Percentiles rank a stretch among this genome's conserved stretches.
Conservation (phyloP, 2,329 filamentous ascomycete genomes). For the Aureobasidium sp. region DNA sequence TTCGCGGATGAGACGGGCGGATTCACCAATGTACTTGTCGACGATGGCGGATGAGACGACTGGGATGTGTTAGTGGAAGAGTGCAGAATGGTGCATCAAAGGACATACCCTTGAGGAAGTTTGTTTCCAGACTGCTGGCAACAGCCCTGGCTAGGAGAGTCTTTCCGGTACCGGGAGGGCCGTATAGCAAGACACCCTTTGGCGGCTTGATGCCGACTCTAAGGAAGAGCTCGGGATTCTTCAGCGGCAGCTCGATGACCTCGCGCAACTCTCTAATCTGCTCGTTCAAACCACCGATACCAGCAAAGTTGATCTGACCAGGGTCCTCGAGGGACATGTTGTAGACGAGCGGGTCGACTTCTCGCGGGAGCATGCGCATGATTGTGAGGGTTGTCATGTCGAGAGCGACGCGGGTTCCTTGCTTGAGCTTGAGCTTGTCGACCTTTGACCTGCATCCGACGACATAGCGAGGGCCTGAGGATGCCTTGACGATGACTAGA, state of each 20-base stretch:
- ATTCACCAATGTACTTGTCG: conserved; percentile 99
- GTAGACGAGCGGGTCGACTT: conserved; percentile 97
- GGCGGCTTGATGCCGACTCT: conserved; percentile 98
- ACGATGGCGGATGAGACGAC: conserved; percentile 98
- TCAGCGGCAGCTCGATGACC: conserved; percentile 94
- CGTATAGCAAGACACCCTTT: conserved; percentile 93
- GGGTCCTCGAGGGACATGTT: conserved; percentile 99
- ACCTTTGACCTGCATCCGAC: conserved; percentile 98
- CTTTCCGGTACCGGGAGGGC: conserved; percentile 94
- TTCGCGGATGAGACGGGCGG: conserved; percentile 89
- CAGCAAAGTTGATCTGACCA: conserved; percentile 93
- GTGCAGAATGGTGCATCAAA: no score
- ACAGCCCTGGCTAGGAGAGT: conserved; percentile 90
- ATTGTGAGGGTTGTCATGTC: conserved; percentile 99
- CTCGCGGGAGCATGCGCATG: conserved; percentile 98
- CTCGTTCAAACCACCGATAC: conserved; percentile 95
- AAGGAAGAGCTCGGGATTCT: conserved; percentile 96
- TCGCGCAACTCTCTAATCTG: conserved; percentile 96
- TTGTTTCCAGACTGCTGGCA: conserved; percentile 92
- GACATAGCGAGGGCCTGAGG: conserved; percentile 92
- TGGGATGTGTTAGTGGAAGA: conserved; percentile 29
- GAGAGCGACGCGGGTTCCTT: conserved; percentile 92
- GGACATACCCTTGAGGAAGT: conserved; percentile 81
- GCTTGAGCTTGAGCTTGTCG: conserved; percentile 94
- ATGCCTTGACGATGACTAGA: conserved; percentile 94